Evolutionary conservation across 495 filamentous ascomycete species (phyloP), one percentile per base, ranked within the genome.

Genomic region (Penicillium turbatum): DNA sequence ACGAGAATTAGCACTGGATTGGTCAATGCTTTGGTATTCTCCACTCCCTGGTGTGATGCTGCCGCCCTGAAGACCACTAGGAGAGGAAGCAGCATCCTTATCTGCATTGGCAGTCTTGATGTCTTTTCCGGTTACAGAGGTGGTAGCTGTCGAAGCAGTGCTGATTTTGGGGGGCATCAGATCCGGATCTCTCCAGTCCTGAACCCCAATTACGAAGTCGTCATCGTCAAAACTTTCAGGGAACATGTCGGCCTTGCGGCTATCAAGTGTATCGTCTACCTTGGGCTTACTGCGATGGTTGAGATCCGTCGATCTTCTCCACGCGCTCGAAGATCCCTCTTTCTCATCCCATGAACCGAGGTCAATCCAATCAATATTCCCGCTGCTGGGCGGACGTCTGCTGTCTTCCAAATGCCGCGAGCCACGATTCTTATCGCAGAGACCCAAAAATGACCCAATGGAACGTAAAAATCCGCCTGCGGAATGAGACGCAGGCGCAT

Each of bases 151-250:
- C 54, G 50, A 49, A 31, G 67, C 55, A 7, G 60, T 55, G 17
- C 67, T 72, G 45, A 54, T 63, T 39, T 70, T 72, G 9, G 70
- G 54, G 29, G 67, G 64, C 41, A 90, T 78, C 15, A 95, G 73
- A 62, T 95, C 89, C 4, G 89, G 87, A 62, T 95, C 90, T 51
- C 90, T 83, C 90, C 90, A 95, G 59, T 96, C 90, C 55, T 96
- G 90, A 11, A 95, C 85, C 2, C 90, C 90, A 64, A 95, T 96
- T n/a, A 89, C 82, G 67, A 95, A 96, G 48, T 80, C 84, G 69
- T 92, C 89, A 7, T 72, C 76, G 37, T 77, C 66, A 29, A 57
- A 65, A 35, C 51, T 48, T 29, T 62, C 62, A 12, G 60, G 40
- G 16, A 51, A 42, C 11, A 65, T 46, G 7, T 63, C 61, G 10